phyloP scores from a whole-genome alignment of 192 early-diverging fungal genomes.

The Coemansia sp. region DNA sequence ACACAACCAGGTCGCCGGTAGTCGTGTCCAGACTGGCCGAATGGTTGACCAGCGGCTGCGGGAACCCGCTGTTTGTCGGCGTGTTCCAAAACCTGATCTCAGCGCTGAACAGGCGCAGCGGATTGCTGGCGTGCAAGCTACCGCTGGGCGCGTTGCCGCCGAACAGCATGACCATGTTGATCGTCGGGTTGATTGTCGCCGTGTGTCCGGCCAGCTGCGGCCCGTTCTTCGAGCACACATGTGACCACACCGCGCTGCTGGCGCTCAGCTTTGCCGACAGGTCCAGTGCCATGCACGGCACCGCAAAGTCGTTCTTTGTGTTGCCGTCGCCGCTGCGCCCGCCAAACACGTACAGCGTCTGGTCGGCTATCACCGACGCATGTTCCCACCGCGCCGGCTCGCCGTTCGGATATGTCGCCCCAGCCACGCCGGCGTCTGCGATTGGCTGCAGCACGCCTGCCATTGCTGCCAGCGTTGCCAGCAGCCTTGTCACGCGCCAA shows the following conservation, averaged over 20 bases:
- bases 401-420: slow-evolving; percentile 7
- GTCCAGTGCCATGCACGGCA: slow-evolving; percentile 26
- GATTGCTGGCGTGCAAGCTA: neutral
- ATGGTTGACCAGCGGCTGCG: slow-evolving; percentile 23
- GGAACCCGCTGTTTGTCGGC: slow-evolving; percentile 9
- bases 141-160: slow-evolving; percentile 29
- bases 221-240: slow-evolving; percentile 12
- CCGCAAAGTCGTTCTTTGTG: slow-evolving; percentile 17
- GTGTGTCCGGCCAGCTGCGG: slow-evolving; percentile 35
- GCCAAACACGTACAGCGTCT: slow-evolving; percentile 42
- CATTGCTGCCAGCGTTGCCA: slow-evolving; percentile 2
- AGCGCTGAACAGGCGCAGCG: slow-evolving; percentile 36
- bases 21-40: slow-evolving; percentile 16
- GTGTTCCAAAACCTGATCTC: slow-evolving; percentile 40
- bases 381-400: slow-evolving; percentile 28
- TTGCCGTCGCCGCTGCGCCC: slow-evolving; percentile 20
- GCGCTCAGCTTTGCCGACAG: slow-evolving; percentile 20
- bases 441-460: neutral
- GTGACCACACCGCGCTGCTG: slow-evolving; percentile 15
- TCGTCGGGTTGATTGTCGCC: slow-evolving; percentile 16
- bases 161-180: slow-evolving; percentile 40
- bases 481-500: slow-evolving; percentile 2
- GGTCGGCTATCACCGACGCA: slow-evolving; percentile 37
- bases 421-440: neutral
- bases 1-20: slow-evolving; percentile 39